These are phyloP conservation scores for Pichia sp. DNA, from an alignment of 1,139 yeast species.

Conservation along the genomic window DNA sequence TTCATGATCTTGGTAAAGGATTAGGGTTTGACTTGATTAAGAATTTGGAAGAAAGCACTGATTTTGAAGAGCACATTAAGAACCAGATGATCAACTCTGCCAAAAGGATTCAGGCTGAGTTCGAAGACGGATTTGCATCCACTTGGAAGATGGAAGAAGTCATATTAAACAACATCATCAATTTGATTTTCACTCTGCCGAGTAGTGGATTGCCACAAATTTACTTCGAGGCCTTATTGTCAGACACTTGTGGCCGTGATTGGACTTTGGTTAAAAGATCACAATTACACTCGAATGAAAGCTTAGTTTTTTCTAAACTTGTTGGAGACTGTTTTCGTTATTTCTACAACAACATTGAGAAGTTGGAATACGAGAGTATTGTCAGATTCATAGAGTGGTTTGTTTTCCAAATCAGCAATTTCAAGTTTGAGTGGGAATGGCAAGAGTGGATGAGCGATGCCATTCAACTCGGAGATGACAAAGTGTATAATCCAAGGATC, in stretches of 20 bases:
- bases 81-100: slow-evolving; percentile 32
- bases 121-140: slow-evolving; percentile 41
- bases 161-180: slow-evolving; percentile 76
- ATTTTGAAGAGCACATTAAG: slow-evolving; percentile 31
- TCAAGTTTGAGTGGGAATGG: slow-evolving; percentile 98
- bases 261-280: slow-evolving; percentile 32
- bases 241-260: slow-evolving; percentile 70
- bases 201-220: slow-evolving; percentile 60
- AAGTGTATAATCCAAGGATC: slow-evolving; percentile 65
- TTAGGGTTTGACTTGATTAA: slow-evolving; percentile 29
- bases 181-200: slow-evolving; percentile 76
- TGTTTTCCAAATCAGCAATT: slow-evolving; percentile 87
- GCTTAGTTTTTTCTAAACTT: slow-evolving; percentile 83
- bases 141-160: slow-evolving; percentile 93
- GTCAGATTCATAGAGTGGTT: slow-evolving; percentile 86
- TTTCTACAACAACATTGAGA: slow-evolving; percentile 64
- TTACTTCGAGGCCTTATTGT: slow-evolving; percentile 82
- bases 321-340: slow-evolving; percentile 90
- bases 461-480: slow-evolving; percentile 38
- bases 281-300: slow-evolving; percentile 39
- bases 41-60: slow-evolving; percentile 36
- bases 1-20: slow-evolving; percentile 35
- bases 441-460: slow-evolving; percentile 75
- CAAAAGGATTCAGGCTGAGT: slow-evolving; percentile 33
- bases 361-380: slow-evolving; percentile 72